Conservation (phyloP, 169 alveolate species). For the Amoebophrya sp. region DNA sequence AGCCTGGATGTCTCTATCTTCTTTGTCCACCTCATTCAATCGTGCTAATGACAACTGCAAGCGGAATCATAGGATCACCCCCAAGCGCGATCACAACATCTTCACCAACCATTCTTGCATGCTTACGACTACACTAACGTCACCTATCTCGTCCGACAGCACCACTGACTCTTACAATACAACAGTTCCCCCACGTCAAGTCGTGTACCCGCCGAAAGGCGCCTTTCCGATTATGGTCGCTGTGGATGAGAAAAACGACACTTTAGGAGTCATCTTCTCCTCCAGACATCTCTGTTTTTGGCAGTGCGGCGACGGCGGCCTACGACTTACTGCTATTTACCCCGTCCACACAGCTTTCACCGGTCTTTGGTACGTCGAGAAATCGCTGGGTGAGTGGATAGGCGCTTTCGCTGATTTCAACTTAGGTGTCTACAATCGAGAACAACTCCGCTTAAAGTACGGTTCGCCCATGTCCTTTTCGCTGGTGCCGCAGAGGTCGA, state of each 20-base stretch:
- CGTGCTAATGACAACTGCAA: too few relatives aligned
- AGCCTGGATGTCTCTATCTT: too few relatives aligned
- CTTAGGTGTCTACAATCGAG: background rate
- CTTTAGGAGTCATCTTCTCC: background rate
- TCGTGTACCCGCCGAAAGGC: background rate
- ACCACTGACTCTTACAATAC: too few relatives aligned
- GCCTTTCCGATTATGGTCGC: background rate
- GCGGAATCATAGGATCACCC: too few relatives aligned
- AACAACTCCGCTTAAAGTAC: background rate
- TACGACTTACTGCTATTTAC: background rate
- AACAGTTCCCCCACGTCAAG: background rate
- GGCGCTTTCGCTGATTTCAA: constrained; percentile 8
- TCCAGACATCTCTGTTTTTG: background rate
- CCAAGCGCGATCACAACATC: too few relatives aligned
- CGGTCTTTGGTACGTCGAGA: background rate
- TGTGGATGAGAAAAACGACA: background rate
- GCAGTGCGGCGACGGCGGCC: background rate
- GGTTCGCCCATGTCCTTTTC: background rate
- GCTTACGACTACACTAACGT: too few relatives aligned
- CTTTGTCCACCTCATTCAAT: too few relatives aligned
- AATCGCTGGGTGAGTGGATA: background rate
- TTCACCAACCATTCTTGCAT: too few relatives aligned
- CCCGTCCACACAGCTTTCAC: background rate
- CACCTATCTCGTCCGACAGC: too few relatives aligned
- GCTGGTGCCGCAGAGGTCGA: background rate